These are phyloP conservation scores for Annona cherimola DNA, from an alignment of 164 flowering plant genomes.

Conservation along the genomic window DNA sequence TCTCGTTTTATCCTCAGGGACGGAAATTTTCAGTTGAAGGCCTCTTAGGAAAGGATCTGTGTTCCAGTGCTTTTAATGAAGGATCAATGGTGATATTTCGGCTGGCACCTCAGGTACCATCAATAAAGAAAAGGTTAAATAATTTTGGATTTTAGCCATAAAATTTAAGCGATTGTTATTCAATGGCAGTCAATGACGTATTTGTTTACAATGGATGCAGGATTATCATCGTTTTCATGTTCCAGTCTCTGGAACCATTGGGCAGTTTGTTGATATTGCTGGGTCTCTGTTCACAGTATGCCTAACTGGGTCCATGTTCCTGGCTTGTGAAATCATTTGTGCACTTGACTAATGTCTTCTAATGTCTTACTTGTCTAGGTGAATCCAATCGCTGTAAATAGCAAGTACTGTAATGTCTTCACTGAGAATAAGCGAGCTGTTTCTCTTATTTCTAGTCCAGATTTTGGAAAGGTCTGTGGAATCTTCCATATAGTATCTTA, in stretches of 20 bases:
- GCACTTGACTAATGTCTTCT: conserved; percentile 9
- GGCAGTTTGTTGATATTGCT: conserved; percentile 57
- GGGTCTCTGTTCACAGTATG: conserved; percentile 86
- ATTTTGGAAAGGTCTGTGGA: conserved; percentile 83
- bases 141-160: not conserved
- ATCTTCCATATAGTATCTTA: conserved; percentile 6
- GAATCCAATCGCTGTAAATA: conserved; percentile 95
- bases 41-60: conserved; percentile 60
- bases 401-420: conserved; percentile 93
- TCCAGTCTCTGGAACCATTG: conserved; percentile 82
- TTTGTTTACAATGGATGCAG: conserved; percentile 32
- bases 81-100: conserved; percentile 91
- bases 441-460: conserved; percentile 58
- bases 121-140: not conserved
- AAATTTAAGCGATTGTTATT: not conserved
- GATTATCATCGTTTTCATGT: conserved; percentile 94
- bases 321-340: not conserved
- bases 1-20: conserved; percentile 40
- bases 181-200: not conserved
- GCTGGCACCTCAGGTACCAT: conserved; percentile 95
- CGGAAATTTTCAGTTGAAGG: conserved; percentile 89
- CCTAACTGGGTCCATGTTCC: conserved; percentile 3
- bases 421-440: conserved; percentile 94
- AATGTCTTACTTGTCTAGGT: conserved; percentile 39
- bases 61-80: conserved; percentile 42